A percentile compares a stretch with the other conserved stretches of the same genome.
Conservation (phyloP, 768 basidiomycete species). For the Trametes cubensis region DNA sequence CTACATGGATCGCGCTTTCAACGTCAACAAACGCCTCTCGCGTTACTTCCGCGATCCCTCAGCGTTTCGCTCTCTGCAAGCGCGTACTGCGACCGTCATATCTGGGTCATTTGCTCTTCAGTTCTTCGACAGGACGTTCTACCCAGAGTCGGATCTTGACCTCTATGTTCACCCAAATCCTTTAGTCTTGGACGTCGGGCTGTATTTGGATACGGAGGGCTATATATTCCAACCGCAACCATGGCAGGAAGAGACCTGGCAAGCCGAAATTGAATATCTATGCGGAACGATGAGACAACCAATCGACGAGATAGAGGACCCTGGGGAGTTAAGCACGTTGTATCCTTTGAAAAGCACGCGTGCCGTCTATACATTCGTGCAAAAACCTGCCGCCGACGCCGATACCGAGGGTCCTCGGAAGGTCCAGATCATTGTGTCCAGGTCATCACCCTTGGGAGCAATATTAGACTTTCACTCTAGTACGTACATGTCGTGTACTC, state of each 20-base stretch:
- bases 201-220: conserved; percentile 39
- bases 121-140: conserved; percentile 44
- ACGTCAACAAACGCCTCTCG: conserved; percentile 39
- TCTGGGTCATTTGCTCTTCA: conserved; percentile 59
- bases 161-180: conserved; percentile 45
- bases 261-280: not conserved
- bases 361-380: conserved; percentile 38
- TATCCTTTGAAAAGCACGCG: conserved; percentile 34
- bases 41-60: conserved; percentile 41
- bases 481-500: conserved; percentile 37
- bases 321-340: not conserved
- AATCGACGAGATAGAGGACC: not conserved
- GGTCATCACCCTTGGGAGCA: conserved; percentile 36
- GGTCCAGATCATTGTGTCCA: conserved; percentile 46
- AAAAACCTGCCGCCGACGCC: conserved; percentile 15
- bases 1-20: conserved; percentile 32
- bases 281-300: not conserved
- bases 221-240: conserved; percentile 34
- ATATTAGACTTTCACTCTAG: conserved; percentile 53
- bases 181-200: conserved; percentile 34
- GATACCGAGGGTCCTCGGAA: conserved; percentile 20
- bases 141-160: conserved; percentile 54
- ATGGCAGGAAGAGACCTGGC: conserved; percentile 28
- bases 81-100: conserved; percentile 46
- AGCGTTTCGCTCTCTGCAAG: conserved; percentile 49